Evolutionary conservation across 2,329 filamentous ascomycete species (phyloP), one percentile per base, ranked within the genome.

Genomic region (Diaporthe sp.): DNA sequence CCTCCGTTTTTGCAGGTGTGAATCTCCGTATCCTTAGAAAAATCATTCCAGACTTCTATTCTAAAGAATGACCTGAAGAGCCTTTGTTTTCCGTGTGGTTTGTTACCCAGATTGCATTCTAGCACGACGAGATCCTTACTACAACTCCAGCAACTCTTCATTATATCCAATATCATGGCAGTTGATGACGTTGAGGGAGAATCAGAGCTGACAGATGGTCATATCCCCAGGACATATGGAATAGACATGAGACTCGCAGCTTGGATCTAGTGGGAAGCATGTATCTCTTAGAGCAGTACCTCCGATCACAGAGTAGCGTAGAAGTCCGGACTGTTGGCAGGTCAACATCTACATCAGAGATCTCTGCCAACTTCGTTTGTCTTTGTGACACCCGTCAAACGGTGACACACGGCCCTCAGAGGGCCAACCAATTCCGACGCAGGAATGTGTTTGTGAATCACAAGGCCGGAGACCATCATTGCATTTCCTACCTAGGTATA

Each of bases 361-460:
- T 34, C 19, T 58, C 39, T 57, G 12, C 6, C 68, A 49, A 39
- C 44, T 9, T 49, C 44, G 57, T 22, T 60, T 72, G 55, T 25
- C 10, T 49, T n/a, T 28, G 71, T 72, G 71, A 61, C 42, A 62
- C 51, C 44, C 42, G 57, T 49, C 44, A 62, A 51, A 42, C 2
- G 28, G 71, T 72, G 71, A 61, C 44, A 62, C 57, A 15, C 44
- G 15, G 19, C n/a, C 1, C 28, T 62, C 25, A 7, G 44, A 22
- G 28, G 28, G 6, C 12, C n/a, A 28, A 13, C 31, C n/a, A 42
- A 42, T 42, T 53, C 13, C 10, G 37, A 12, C n/a, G 7, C 17
- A 19, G 22, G 3, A 22, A 3, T 10, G 25, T 39, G 31, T 46
- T 53, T 49, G 55, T 53, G 55, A 62, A 28, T 28, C 28, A 62